Base-by-base conservation (phyloP, 2,329 filamentous ascomycete species). In the Dactylellina parvicollis region DNA sequence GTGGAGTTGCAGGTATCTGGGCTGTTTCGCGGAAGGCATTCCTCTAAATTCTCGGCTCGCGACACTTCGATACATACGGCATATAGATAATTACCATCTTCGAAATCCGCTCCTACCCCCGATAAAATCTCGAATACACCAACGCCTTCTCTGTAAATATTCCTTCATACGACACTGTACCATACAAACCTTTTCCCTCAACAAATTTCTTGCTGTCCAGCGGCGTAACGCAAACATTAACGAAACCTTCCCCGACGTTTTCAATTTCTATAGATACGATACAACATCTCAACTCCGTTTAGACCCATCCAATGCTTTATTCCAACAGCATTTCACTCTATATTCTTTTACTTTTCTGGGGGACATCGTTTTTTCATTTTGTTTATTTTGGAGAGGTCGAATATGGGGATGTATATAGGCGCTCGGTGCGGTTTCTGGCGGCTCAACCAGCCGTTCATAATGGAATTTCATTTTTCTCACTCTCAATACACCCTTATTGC, bases 1-100 rank as follows among this genome's bases (percentile, higher is more conserved):
- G 90, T 59, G 87, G 88, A 42, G 86, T 95, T 75, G 96, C 95
- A 62, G 92, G 91, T 76, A 86, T 84, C 72, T 99, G 96, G 95
- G 90, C 93, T 79, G 94, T 99, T 10, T 77, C 74, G 8, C 74
- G 75, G 57, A 78, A 76, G 42, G 77, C 65, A 8, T 73, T 73
- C 55, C 69, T 73, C 20, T 73, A 49, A 73, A 52, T 28, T 46
- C 32, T 10, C 12, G 26, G 16, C 18, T 18, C 24, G 38, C 18
- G 12, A 52, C 24, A 46, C 46, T 42, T 44, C 30, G 26, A 10
- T 26, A 9, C 38, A 20, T 28, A 30, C 42, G 38, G 44, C 12
- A 46, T 34, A 18, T 26, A n/a, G 12, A 38, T 14, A 38, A 14
- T 16, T 40, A 34, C 14, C 24, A 16, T 2, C 16, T 36, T 30